A percentile compares a stretch with the other conserved stretches of the same genome.
phyloP scores from a whole-genome alignment of 2,329 filamentous ascomycete genomes.

The Coniochaeta hoffmannii region DNA sequence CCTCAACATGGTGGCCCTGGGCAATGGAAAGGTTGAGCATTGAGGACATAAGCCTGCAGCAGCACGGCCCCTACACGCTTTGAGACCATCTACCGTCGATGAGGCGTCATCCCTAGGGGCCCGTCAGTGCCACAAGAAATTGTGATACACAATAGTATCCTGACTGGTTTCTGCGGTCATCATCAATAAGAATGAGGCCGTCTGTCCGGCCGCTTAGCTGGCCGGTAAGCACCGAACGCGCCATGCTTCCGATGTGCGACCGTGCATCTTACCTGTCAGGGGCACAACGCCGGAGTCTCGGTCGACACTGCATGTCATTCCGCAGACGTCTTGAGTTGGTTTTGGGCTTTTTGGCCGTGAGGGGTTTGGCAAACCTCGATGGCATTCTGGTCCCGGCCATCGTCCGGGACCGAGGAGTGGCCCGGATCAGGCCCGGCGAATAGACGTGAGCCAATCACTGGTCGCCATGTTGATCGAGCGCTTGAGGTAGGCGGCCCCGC shows the following conservation, averaged over 20 bases:
- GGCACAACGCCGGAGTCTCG: no score
- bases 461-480: not conserved
- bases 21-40: no score
- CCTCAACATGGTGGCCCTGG: no score
- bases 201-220: not conserved
- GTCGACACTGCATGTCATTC: not conserved
- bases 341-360: not conserved
- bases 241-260: not conserved
- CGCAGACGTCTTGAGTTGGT: not conserved
- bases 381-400: not conserved
- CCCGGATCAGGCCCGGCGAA: not conserved
- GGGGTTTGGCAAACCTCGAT: not conserved
- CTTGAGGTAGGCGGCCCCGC: not conserved
- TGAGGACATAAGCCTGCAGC: no score
- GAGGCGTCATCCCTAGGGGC: no score
- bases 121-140: no score
- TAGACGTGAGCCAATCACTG: not conserved
- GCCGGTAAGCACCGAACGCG: not conserved
- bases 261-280: no score
- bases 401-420: not conserved
- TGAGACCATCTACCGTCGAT: not conserved
- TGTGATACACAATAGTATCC: not conserved
- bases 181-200: not conserved
- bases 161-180: not conserved
- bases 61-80: no score